Evolutionary conservation across 2,329 filamentous ascomycete species (phyloP).

Genomic region (Ophiognomonia clavigignenti-juglandacearum): DNA sequence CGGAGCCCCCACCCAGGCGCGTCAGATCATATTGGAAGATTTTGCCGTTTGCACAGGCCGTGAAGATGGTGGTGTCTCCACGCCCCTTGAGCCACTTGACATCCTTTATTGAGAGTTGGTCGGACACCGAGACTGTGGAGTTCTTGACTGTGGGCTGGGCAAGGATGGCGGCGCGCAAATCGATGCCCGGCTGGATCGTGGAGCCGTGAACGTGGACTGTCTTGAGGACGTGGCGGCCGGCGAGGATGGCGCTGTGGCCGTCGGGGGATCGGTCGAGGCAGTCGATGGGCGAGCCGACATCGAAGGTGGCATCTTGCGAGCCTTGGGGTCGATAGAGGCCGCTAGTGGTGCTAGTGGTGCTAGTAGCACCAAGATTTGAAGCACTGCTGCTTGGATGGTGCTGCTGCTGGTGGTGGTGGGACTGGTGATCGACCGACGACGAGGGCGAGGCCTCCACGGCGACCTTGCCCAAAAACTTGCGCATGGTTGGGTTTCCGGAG

Average conservation of each 20-base stretch:
- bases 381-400: too few relatives aligned
- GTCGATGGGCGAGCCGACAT: conserved; percentile 47
- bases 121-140: conserved; percentile 34
- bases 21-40: conserved; percentile 61
- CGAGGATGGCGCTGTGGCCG: conserved; percentile 50
- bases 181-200: conserved; percentile 49
- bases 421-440: conserved; percentile 28
- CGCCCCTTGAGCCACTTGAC: conserved; percentile 50
- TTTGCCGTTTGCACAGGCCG: conserved; percentile 59
- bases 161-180: conserved; percentile 52
- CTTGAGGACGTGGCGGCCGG: conserved; percentile 57
- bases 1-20: conserved; percentile 38
- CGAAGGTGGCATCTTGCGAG: conserved; percentile 51
- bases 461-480: conserved; percentile 54
- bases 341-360: conserved; percentile 18
- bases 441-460: conserved; percentile 41
- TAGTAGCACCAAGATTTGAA: too few relatives aligned
- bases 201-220: conserved; percentile 52
- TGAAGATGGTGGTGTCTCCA: conserved; percentile 51
- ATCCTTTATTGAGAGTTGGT: conserved; percentile 60
- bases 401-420: too few relatives aligned
- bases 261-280: conserved; percentile 56
- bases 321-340: conserved; percentile 48
- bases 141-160: conserved; percentile 41
- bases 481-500: conserved; percentile 54